These are phyloP conservation scores for Fusarium chaquense DNA, from an alignment of 2,329 filamentous ascomycete species.

Conservation along the genomic window DNA sequence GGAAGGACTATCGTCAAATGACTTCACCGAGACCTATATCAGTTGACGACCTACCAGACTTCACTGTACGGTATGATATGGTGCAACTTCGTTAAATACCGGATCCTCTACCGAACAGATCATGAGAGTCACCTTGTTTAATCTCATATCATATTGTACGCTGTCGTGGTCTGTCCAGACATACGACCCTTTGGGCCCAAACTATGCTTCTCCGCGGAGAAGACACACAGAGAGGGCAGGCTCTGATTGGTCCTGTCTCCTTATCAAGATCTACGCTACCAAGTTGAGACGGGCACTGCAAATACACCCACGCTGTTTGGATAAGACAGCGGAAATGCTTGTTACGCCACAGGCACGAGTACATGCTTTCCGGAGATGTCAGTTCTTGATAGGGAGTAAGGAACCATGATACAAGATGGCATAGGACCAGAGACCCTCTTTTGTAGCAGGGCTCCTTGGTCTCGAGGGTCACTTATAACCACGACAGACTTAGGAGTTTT, in stretches of 20 bases:
- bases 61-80: conserved; percentile 2
- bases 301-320: conserved; percentile 27
- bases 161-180: conserved; percentile 37
- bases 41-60: conserved; percentile 24
- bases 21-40: conserved; percentile 23
- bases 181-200: conserved; percentile 28
- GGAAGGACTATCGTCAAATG: not conserved
- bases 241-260: conserved; percentile 42
- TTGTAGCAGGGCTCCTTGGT: conserved; percentile 15
- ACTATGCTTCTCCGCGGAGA: conserved; percentile 45
- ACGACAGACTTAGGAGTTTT: conserved; percentile 1
- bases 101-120: conserved; percentile 3
- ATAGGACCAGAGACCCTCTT: conserved; percentile 30
- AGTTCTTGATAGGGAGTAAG: conserved; percentile 38
- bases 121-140: conserved; percentile 17
- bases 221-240: not conserved
- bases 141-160: conserved; percentile 32
- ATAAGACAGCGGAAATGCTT: conserved; percentile 40
- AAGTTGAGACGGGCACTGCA: conserved; percentile 11
- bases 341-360: conserved; percentile 22
- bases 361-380: conserved; percentile 41
- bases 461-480: conserved; percentile 36
- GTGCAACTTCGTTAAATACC: conserved; percentile 21
- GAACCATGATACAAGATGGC: conserved; percentile 17
- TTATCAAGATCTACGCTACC: conserved; percentile 43